phyloP scores from a whole-genome alignment of 257 asterid genomes.

The Buddleja alternifolia region DNA sequence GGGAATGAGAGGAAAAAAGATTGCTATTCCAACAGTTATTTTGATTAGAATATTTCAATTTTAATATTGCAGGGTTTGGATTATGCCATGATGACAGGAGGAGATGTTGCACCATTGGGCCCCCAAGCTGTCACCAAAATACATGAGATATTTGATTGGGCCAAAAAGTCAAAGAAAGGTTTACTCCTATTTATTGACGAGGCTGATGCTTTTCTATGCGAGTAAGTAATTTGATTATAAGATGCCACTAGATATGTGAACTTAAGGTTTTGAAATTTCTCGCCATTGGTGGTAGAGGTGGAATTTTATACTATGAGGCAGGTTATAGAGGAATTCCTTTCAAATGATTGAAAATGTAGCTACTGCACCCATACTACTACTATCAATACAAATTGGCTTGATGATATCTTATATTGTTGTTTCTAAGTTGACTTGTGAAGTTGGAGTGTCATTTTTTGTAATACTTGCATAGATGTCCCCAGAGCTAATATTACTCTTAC shows the following conservation, averaged over 20 bases:
- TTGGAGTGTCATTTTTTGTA: not conserved
- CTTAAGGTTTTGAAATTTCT: not conserved
- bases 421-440: not conserved
- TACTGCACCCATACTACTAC: not conserved
- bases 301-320: not conserved
- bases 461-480: not conserved
- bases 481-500: not conserved
- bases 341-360: not conserved
- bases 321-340: not conserved
- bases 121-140: slow-evolving; percentile 95
- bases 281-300: not conserved
- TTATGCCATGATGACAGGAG: slow-evolving; percentile 99
- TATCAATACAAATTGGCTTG: not conserved
- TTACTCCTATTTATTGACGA: slow-evolving; percentile 92
- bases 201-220: slow-evolving; percentile 98
- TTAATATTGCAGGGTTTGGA: slow-evolving; percentile 77
- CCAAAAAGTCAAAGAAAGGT: slow-evolving; percentile 91
- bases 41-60: not conserved
- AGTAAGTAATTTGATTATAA: slow-evolving; percentile 60
- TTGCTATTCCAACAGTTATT: not conserved
- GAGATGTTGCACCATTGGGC: slow-evolving; percentile 98
- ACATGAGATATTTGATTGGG: slow-evolving; percentile 97
- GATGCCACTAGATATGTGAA: not conserved
- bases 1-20: not conserved
- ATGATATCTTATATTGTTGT: not conserved